Evolutionary conservation across 441 rosid species (phyloP), one percentile per base, ranked within the genome.

Genomic region (Erysimum cheiri): DNA sequence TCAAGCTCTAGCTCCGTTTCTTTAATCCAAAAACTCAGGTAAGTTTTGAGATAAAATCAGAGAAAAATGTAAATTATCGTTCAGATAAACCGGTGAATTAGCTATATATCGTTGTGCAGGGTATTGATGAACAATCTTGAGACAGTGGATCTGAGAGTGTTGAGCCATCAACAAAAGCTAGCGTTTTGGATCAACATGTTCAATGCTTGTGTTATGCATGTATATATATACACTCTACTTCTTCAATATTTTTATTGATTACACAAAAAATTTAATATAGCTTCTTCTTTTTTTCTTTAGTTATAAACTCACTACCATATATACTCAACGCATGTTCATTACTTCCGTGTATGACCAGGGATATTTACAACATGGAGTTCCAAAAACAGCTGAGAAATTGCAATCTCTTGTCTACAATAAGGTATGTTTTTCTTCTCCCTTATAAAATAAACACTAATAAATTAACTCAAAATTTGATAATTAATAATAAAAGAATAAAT

Each of bases 161-260:
- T 89, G 87, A 86, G 78, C 32, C 69, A 63, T 63, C 96, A 83
- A 60, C 98, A 93, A 78, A 93, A 89, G 79, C 80, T 91, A 70
- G 97, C 98, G 17, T 93, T 93, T 80, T 93, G 98, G 98, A 85
- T 93, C 92, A 93, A 93, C 90, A 89, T 87, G 90, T 88, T 87
- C 91, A 93, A 93, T 80, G 97, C 97, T 80, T 91, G 97, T 77
- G 74, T 93, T 78, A 93, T 89, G 98, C 95, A 93, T 88, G 98
- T 93, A 89, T 81, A 72, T 53, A 37, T 56, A 47, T 47, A 47
- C 3, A 60, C 74, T 32, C 40, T 58, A 41, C 60, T 41, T 67
- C 13, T 70, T 67, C 12, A 52, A 70, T 43, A 28, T 50, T 47
- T 33, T 71, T 5, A 57, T 37, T 32, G 6, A 4, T 33, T 40